Evolutionary conservation across 1,284 basidiomycete genomes (phyloP).

Genomic region (Pascua sp.): DNA sequence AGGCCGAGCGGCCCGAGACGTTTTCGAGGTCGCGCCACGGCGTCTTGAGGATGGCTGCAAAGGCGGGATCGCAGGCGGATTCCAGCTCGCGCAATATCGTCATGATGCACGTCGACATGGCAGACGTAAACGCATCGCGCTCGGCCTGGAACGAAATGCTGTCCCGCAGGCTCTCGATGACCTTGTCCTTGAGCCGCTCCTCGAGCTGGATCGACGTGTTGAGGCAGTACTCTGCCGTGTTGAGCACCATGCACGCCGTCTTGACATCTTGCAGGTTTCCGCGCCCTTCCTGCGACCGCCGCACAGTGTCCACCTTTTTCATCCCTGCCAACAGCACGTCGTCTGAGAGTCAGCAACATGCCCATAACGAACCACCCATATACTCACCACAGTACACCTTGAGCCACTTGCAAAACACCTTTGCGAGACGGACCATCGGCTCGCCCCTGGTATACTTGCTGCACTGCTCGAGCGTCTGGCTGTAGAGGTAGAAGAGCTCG

Average conservation of each 20-base stretch:
- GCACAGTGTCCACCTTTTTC: conserved; percentile 58
- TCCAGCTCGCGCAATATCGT: conserved; percentile 79
- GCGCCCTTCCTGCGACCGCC: conserved; percentile 72
- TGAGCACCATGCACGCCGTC: conserved; percentile 80
- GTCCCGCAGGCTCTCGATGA: conserved; percentile 69
- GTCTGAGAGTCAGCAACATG: conserved; percentile 50
- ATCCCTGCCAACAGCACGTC: conserved; percentile 73
- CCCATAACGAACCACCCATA: conserved; percentile 57
- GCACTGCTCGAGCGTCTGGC: conserved; percentile 90
- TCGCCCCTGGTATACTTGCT: conserved; percentile 72
- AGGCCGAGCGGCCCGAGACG: conserved; percentile 79
- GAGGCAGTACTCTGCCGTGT: conserved; percentile 97
- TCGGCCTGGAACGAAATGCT: conserved; percentile 79
- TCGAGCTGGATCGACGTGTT: conserved; percentile 89
- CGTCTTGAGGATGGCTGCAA: conserved; percentile 68
- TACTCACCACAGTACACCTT: conserved; percentile 67
- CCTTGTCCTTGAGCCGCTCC: conserved; percentile 80
- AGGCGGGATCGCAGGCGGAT: conserved; percentile 67
- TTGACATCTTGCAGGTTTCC: conserved; percentile 69
- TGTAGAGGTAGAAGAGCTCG: conserved; percentile 96
- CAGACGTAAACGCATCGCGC: conserved; percentile 79
- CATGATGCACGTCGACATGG: conserved; percentile 75
- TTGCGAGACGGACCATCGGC: conserved; percentile 72
- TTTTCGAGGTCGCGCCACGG: conserved; percentile 71
- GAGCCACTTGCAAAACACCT: conserved; percentile 88